Evolutionary conservation across 495 filamentous ascomycete genomes (phyloP).

Genomic region (Penicillium alfredii): DNA sequence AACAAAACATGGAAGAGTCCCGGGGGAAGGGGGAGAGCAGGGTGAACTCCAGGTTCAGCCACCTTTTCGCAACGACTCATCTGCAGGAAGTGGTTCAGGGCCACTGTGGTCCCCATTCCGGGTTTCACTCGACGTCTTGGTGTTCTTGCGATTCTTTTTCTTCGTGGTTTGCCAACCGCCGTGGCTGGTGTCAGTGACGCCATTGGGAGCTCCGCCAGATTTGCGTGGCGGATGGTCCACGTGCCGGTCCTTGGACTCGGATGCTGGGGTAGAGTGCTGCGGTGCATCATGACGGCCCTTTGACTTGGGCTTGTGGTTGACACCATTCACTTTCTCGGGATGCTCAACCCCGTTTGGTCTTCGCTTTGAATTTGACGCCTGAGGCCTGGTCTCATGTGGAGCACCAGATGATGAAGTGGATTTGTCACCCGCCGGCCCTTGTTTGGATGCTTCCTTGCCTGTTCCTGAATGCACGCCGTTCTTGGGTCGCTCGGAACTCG

Average conservation of each 20-base stretch:
- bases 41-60: constrained; percentile 30
- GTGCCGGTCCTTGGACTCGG: constrained; percentile 29
- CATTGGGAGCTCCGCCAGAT: constrained; percentile 23
- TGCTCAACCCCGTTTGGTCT: constrained; percentile 30
- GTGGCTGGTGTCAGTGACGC: constrained; percentile 19
- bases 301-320: constrained; percentile 27
- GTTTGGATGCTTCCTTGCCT: constrained; percentile 26
- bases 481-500: constrained; percentile 27
- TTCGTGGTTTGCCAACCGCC: constrained; percentile 46
- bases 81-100: constrained; percentile 40
- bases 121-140: constrained; percentile 29
- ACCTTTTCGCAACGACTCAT: constrained; percentile 46
- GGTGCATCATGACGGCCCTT: constrained; percentile 30
- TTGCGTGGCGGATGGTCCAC: constrained; percentile 28
- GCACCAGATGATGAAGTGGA: constrained; percentile 2
- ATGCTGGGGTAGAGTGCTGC: constrained; percentile 15
- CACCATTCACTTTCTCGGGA: constrained; percentile 35
- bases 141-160: constrained; percentile 42
- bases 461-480: constrained; percentile 14
- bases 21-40: no score
- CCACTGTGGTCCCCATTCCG: constrained; percentile 21
- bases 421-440: constrained; percentile 34
- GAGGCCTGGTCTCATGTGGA: constrained; percentile 20
- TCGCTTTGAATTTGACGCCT: constrained; percentile 20
- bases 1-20: constrained; percentile 10